Percentiles rank a stretch among this genome's conserved stretches.
These are phyloP conservation scores for Cladophialophora exuberans DNA, from an alignment of 2,329 filamentous ascomycete species.

Conservation along the genomic window DNA sequence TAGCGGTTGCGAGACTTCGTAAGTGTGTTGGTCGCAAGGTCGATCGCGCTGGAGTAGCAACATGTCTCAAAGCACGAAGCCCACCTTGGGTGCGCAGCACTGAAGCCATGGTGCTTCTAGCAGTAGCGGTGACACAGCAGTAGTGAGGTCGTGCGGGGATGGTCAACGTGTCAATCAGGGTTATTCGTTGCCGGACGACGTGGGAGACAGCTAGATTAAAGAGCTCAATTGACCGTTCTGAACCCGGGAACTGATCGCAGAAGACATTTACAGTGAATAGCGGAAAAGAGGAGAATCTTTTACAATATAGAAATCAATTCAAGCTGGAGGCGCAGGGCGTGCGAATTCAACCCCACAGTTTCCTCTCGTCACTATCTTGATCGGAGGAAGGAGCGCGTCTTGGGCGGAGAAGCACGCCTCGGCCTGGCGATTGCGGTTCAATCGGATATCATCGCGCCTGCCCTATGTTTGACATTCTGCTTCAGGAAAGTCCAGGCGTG, in stretches of 20 bases:
- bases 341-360: no score
- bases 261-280: no score
- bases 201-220: no score
- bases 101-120: conserved; percentile 19
- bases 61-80: conserved; percentile 19
- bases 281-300: background rate
- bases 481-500: conserved; percentile 4
- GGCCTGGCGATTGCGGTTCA: background rate
- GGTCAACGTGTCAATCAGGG: background rate
- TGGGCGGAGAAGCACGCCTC: conserved; percentile 11
- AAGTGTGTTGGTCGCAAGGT: conserved; percentile 15
- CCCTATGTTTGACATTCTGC: background rate
- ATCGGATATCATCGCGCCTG: conserved; percentile 7
- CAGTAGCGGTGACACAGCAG: background rate
- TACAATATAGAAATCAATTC: background rate
- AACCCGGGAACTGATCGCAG: no score
- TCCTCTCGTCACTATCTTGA: no score
- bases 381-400: background rate
- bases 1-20: conserved; percentile 23
- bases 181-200: no score
- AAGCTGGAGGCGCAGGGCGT: background rate
- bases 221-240: no score
- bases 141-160: conserved; percentile 2
- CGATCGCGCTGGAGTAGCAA: conserved; percentile 13
- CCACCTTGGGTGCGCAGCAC: conserved; percentile 19